These are phyloP conservation scores for Aspergillus ibericus DNA, from an alignment of 2,329 filamentous ascomycete genomes.

Conservation along the genomic window DNA sequence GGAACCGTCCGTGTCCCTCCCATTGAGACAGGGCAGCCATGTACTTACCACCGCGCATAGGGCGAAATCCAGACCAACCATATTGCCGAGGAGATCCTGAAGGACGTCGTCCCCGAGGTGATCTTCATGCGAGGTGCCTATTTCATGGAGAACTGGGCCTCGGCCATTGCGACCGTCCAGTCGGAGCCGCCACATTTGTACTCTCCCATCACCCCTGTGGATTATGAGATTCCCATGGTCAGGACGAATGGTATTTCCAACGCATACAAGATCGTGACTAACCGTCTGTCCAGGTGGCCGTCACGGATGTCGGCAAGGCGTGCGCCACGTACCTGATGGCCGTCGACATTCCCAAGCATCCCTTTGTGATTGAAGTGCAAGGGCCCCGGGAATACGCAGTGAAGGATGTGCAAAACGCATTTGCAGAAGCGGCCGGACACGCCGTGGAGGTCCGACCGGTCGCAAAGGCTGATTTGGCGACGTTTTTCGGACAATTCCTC, in stretches of 20 bases:
- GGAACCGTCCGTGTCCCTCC: constrained; percentile 9
- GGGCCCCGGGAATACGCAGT: constrained; percentile 12
- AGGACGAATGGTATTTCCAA: background rate
- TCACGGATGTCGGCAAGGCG: constrained; percentile 11
- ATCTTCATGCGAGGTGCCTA: constrained; percentile 16
- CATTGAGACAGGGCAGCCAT: background rate
- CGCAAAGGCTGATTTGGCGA: constrained; percentile 2
- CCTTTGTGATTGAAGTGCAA: constrained; percentile 15
- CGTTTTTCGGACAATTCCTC: constrained; percentile 12
- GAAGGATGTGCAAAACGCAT: constrained; percentile 12
- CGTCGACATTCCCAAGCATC: background rate
- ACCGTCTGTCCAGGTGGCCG: constrained; percentile 1
- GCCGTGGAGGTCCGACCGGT: constrained; percentile 12
- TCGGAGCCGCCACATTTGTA: constrained; percentile 9
- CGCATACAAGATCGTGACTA: background rate
- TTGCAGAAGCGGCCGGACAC: constrained; percentile 7
- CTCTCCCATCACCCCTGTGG: constrained; percentile 13
- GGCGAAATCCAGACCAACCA: constrained; percentile 20
- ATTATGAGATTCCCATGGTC: constrained; percentile 18
- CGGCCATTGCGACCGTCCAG: background rate
- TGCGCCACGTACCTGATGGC: constrained; percentile 6
- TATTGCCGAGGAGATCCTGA: constrained; percentile 13
- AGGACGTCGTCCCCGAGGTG: constrained; percentile 11
- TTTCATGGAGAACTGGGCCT: constrained; percentile 21
- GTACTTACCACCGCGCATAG: background rate